phyloP scores from a whole-genome alignment of 257 asterid species.

The Asclepias syriaca region DNA sequence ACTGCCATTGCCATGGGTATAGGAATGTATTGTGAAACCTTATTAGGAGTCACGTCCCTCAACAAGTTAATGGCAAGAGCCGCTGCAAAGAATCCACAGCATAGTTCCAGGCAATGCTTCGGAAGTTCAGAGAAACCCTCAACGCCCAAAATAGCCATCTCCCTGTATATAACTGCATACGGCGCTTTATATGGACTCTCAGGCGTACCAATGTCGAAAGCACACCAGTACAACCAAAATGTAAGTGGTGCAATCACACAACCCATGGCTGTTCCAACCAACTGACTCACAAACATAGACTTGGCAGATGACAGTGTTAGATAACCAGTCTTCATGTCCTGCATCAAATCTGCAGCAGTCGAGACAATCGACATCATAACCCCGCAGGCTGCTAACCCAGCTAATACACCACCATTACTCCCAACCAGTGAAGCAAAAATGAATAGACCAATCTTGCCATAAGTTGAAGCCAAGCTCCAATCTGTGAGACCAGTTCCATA shows the following conservation, averaged over 20 bases:
- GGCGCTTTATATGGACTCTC: slow-evolving; percentile 97
- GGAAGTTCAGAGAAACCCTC: slow-evolving; percentile 95
- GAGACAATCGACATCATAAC: slow-evolving; percentile 96
- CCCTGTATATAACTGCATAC: slow-evolving; percentile 77
- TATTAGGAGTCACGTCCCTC: slow-evolving; percentile 58
- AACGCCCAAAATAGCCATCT: slow-evolving; percentile 92
- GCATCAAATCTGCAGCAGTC: slow-evolving; percentile 96
- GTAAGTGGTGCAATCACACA: slow-evolving; percentile 92
- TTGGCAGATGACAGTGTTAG: slow-evolving; percentile 86
- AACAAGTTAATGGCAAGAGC: slow-evolving; percentile 61
- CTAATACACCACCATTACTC: slow-evolving; percentile 74
- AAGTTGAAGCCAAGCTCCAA: slow-evolving; percentile 88
- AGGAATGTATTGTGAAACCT: slow-evolving; percentile 64
- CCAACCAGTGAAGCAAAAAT: slow-evolving; percentile 85
- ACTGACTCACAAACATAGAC: slow-evolving; percentile 91
- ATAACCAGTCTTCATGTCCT: slow-evolving; percentile 87
- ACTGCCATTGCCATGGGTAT: slow-evolving; percentile 97
- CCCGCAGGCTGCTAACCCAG: slow-evolving; percentile 91
- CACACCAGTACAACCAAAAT: slow-evolving; percentile 91
- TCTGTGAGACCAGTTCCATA: slow-evolving; percentile 93
- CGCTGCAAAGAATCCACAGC: slow-evolving; percentile 68
- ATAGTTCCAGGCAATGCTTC: slow-evolving; percentile 71
- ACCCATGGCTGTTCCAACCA: slow-evolving; percentile 93
- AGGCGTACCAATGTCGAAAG: slow-evolving; percentile 87
- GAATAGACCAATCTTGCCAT: slow-evolving; percentile 89